phyloP scores from a whole-genome alignment of 2,329 filamentous ascomycete species.

The Neofusicoccum cordaticola region DNA sequence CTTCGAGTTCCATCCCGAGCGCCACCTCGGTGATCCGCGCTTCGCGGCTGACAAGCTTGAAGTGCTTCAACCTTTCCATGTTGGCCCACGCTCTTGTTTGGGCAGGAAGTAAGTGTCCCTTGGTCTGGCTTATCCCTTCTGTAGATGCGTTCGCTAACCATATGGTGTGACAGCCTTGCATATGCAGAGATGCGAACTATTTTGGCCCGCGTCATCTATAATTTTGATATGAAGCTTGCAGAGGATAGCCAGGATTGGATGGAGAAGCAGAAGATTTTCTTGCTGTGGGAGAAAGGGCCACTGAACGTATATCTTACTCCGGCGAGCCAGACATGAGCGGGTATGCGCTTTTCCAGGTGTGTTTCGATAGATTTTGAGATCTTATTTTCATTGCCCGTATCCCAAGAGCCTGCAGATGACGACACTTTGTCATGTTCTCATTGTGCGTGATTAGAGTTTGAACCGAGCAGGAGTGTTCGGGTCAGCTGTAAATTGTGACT shows the following conservation, averaged over 20 bases:
- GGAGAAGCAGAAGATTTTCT: constrained; percentile 27
- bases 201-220: constrained; percentile 39
- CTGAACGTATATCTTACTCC: constrained; percentile 28
- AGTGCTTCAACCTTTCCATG: constrained; percentile 31
- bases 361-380: too few relatives aligned
- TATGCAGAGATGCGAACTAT: constrained; percentile 38
- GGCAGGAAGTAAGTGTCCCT: constrained; percentile 33
- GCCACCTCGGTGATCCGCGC: constrained; percentile 27
- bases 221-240: constrained; percentile 38
- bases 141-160: neutral
- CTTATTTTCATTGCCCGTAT: too few relatives aligned
- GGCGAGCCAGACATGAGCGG: neutral
- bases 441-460: too few relatives aligned
- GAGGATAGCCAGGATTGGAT: constrained; percentile 39
- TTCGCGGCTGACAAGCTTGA: constrained; percentile 20
- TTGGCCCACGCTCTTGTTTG: constrained; percentile 37
- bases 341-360: too few relatives aligned
- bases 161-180: constrained; percentile 27
- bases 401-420: too few relatives aligned
- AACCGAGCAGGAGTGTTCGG: too few relatives aligned
- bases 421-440: too few relatives aligned
- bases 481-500: too few relatives aligned
- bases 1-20: constrained; percentile 33
- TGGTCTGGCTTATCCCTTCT: neutral
- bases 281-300: constrained; percentile 32